phyloP scores from a whole-genome alignment of 1,139 yeast species.

The Blastobotrys proliferans region DNA sequence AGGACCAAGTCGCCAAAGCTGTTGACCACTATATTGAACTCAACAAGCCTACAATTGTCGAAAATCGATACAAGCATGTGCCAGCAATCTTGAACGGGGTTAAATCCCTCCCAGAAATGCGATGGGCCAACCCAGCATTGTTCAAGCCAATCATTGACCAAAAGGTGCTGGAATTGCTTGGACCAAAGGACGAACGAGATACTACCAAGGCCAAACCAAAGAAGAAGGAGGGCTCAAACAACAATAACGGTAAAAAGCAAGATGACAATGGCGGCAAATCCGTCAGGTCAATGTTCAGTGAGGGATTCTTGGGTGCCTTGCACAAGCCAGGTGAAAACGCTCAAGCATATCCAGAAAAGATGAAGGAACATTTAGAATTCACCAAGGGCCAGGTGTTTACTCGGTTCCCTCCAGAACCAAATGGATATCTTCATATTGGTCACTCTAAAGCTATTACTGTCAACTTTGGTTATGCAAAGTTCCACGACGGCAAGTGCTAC shows the following conservation, averaged over 20 bases:
- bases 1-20: constrained; percentile 55
- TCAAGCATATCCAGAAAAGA: constrained; percentile 79
- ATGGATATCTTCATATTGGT: constrained; percentile 94
- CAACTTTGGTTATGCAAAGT: constrained; percentile 90
- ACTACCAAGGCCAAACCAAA: constrained; percentile 69
- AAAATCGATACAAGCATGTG: constrained; percentile 72
- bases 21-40: constrained; percentile 58
- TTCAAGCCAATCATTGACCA: constrained; percentile 86
- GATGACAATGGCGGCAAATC: constrained; percentile 23
- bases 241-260: constrained; percentile 18
- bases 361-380: constrained; percentile 70
- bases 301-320: constrained; percentile 92
- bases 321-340: constrained; percentile 96
- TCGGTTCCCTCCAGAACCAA: constrained; percentile 98
- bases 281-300: constrained; percentile 79
- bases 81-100: constrained; percentile 75
- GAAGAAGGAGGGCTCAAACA: constrained; percentile 27
- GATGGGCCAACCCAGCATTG: constrained; percentile 86
- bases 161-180: constrained; percentile 62
- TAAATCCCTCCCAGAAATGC: constrained; percentile 66
- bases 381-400: constrained; percentile 84
- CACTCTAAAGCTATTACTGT: constrained; percentile 98
- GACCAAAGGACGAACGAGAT: constrained; percentile 97
- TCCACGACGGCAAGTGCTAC: constrained; percentile 79
- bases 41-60: constrained; percentile 54